Conservation (phyloP, 2,329 filamentous ascomycete genomes). For the Cyphellophora attinorum region DNA sequence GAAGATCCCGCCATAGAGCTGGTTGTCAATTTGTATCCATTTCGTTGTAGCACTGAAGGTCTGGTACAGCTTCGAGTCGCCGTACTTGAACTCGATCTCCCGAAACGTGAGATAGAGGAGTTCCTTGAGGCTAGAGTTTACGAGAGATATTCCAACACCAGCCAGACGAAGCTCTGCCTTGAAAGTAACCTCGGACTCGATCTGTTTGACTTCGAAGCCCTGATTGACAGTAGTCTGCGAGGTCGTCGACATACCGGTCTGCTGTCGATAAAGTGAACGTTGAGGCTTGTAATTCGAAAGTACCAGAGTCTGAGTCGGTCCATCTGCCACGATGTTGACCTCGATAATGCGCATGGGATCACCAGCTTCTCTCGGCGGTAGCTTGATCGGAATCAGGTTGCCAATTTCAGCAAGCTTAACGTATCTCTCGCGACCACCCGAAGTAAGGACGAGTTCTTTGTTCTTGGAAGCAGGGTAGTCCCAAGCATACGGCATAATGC, state of each 20-base stretch:
- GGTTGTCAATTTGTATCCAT: conserved; percentile 98
- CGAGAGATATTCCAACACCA: conserved; percentile 83
- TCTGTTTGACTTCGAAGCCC: conserved; percentile 88
- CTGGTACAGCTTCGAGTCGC: conserved; percentile 87
- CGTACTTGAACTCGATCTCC: conserved; percentile 83
- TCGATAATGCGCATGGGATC: conserved; percentile 78
- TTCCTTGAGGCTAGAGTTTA: conserved; percentile 87
- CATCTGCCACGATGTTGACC: conserved; percentile 89
- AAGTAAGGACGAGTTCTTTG: conserved; percentile 79
- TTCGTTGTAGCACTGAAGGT: conserved; percentile 85
- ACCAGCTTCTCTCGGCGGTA: conserved; percentile 55
- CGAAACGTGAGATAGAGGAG: conserved; percentile 88
- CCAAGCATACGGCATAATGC: conserved; percentile 99
- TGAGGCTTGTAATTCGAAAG: conserved; percentile 88
- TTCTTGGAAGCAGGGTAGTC: conserved; percentile 97
- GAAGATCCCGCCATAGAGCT: conserved; percentile 96
- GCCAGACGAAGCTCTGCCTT: conserved; percentile 79
- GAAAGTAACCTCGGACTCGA: conserved; percentile 81
- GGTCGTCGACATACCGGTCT: conserved; percentile 36
- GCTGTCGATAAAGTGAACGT: conserved; percentile 79
- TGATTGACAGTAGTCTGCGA: conserved; percentile 52
- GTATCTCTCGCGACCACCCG: conserved; percentile 72
- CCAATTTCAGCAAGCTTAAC: conserved; percentile 95
- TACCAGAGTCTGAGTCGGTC: conserved; percentile 88
- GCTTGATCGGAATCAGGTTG: conserved; percentile 88